Evolutionary conservation across 2,329 filamentous ascomycete genomes (phyloP), one percentile per base, ranked within the genome.

Genomic region (Penicillium sp.): DNA sequence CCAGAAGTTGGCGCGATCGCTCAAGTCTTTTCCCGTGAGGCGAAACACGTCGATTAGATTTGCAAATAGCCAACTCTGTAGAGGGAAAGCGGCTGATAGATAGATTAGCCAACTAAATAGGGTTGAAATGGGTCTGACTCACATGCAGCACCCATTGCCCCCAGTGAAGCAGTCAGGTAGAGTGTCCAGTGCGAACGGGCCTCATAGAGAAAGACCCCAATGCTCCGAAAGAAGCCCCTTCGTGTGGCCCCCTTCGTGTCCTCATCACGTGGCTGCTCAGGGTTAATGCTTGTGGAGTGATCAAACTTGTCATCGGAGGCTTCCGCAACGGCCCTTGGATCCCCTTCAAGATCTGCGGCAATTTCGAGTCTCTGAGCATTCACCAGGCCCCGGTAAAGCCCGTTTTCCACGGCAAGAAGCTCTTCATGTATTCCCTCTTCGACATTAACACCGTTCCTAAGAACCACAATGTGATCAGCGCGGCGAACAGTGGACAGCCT

Each of bases 391-490:
- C 43, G 6, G 16, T 46, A 46, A 31, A 46, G 43, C 3, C 43
- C 43, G 16, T 46, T 10, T 7, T 46, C 43, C 43, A 46, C 27
- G 7, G 9, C 43, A 46, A 46, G 43, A 31, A 46, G 43, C 24
- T 46, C 43, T 31, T 93, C 86, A 73, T 98, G 94, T 0, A 86
- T 93, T 52, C 95, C 95, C 75, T 97, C 92, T 75, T 99, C 95
- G 13, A 96, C 83, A 60, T 98, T 96, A 14, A 83, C 80, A 13
- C 95, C 95, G 60, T 87, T 78, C 4, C 87, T 84, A 88, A 99
- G 94, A 62, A 97, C 93, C 13, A 97, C 90, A 66, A 99, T 99
- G 69, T 96, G 97, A 75, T 98, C 90, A 0, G 94, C 93, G 62
- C 92, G 88, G 75, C 88, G 92, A 79, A 99, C 96, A 6, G 95